Conservation (phyloP, 1,139 yeast genomes). For the Ogataea hybrid region DNA sequence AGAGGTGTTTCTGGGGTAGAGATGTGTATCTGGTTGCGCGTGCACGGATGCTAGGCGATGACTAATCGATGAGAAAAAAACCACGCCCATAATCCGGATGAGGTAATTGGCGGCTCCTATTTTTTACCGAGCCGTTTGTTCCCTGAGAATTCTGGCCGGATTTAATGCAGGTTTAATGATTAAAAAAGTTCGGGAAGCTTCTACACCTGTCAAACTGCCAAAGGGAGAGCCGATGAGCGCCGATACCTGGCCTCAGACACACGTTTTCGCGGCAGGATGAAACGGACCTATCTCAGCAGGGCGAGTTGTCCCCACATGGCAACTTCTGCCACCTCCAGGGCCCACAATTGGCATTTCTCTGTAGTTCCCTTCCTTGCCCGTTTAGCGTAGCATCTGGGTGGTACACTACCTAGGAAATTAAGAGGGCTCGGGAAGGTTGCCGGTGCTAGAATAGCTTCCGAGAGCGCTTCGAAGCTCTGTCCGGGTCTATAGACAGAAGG, state of each 20-base stretch:
- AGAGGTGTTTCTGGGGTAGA: background rate
- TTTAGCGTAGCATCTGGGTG: too few relatives aligned
- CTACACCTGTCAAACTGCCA: constrained; percentile 6
- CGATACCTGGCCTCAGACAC: background rate
- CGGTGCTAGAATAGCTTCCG: too few relatives aligned
- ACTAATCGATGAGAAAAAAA: too few relatives aligned
- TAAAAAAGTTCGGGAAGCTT: constrained; percentile 13
- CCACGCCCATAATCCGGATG: background rate
- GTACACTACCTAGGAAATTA: too few relatives aligned
- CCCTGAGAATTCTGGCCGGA: background rate
- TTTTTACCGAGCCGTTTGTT: constrained; percentile 1
- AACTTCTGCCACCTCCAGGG: too few relatives aligned
- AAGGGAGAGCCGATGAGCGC: background rate
- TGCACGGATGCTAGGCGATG: background rate
- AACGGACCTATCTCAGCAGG: background rate
- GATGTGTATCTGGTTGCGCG: background rate
- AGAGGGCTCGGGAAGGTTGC: too few relatives aligned
- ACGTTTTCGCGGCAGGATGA: background rate
- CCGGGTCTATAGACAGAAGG: too few relatives aligned
- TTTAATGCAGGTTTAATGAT: constrained; percentile 3
- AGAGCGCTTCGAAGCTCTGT: too few relatives aligned
- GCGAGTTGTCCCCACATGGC: too few relatives aligned
- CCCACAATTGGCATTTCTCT: too few relatives aligned
- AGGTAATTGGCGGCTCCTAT: background rate
- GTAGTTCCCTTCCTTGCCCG: too few relatives aligned